A percentile compares a stretch with the other conserved stretches of the same genome.
Evolutionary conservation across 495 filamentous ascomycete genomes (phyloP).

Genomic region (Platismatia glauca): DNA sequence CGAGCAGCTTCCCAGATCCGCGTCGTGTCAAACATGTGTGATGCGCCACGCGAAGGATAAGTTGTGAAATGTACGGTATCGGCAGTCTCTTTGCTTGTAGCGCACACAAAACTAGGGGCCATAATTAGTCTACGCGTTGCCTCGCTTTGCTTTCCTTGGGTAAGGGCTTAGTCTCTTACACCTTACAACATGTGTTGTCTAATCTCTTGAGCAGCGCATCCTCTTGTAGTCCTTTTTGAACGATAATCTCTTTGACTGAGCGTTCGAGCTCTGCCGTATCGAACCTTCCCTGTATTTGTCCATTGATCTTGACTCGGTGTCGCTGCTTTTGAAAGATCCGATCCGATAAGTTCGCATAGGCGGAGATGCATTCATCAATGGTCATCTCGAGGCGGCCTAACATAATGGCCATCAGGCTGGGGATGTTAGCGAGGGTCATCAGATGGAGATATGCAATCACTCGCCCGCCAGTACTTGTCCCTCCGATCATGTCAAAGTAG

Average conservation of each 20-base stretch:
- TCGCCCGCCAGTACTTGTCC: slow-evolving; percentile 33
- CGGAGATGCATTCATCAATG: slow-evolving; percentile 40
- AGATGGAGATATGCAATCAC: slow-evolving; percentile 8
- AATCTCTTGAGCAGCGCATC: slow-evolving; percentile 35
- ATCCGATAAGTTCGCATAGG: slow-evolving; percentile 33
- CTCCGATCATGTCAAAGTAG: too few relatives aligned
- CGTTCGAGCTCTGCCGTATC: slow-evolving; percentile 33
- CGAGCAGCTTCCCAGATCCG: slow-evolving; percentile 41
- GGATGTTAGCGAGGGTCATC: background rate
- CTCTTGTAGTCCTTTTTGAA: slow-evolving; percentile 29
- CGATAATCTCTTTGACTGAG: slow-evolving; percentile 36
- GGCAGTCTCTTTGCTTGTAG: slow-evolving; percentile 34
- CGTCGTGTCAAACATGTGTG: slow-evolving; percentile 30
- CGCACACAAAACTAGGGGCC: slow-evolving; percentile 47
- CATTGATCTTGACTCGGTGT: slow-evolving; percentile 30
- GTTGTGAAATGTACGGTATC: slow-evolving; percentile 36
- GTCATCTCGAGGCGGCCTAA: slow-evolving; percentile 38
- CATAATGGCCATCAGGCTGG: slow-evolving; percentile 34
- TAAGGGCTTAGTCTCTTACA: slow-evolving; percentile 23
- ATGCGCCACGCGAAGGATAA: slow-evolving; percentile 35
- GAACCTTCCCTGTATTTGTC: slow-evolving; percentile 32
- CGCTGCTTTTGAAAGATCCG: slow-evolving; percentile 34
- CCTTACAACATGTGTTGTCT: slow-evolving; percentile 17
- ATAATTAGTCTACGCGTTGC: too few relatives aligned
- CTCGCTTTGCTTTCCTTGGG: too few relatives aligned